These are phyloP conservation scores for Neurospora sp. DNA, from an alignment of 495 filamentous ascomycete genomes.

Conservation along the genomic window DNA sequence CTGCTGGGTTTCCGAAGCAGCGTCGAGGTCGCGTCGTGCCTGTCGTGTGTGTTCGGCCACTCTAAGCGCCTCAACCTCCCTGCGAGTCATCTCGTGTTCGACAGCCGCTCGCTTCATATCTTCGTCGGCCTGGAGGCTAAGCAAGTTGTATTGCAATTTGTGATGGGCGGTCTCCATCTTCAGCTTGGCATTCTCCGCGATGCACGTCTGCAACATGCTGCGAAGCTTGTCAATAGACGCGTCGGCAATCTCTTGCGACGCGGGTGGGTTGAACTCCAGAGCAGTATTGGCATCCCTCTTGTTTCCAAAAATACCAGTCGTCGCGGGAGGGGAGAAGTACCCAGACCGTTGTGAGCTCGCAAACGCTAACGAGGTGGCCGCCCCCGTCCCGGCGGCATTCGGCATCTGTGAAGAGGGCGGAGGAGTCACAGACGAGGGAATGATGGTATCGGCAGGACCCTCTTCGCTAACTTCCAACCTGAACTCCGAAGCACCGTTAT, in stretches of 20 bases:
- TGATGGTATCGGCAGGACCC: constrained; percentile 20
- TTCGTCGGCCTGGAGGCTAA: constrained; percentile 77
- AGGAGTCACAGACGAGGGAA: constrained; percentile 53
- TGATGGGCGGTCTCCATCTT: constrained; percentile 82
- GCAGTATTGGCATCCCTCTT: constrained; percentile 41
- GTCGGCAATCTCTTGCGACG: constrained; percentile 52
- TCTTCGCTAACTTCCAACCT: constrained; percentile 33
- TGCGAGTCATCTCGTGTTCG: constrained; percentile 83
- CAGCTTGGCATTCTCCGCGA: constrained; percentile 49
- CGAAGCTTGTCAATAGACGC: constrained; percentile 50
- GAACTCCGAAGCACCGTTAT: constrained; percentile 24
- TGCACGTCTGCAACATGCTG: constrained; percentile 36
- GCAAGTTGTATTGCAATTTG: constrained; percentile 81
- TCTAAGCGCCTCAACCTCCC: constrained; percentile 82
- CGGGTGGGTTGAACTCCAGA: constrained; percentile 46
- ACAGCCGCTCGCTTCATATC: constrained; percentile 80
- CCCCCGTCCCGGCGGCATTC: constrained; percentile 18
- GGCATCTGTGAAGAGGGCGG: constrained; percentile 64
- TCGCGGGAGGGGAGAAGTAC: constrained; percentile 48
- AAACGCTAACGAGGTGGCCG: constrained; percentile 30
- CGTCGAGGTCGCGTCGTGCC: constrained; percentile 32
- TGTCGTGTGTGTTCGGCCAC: constrained; percentile 43
- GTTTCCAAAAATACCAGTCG: constrained; percentile 32
- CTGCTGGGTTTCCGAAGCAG: constrained; percentile 28
- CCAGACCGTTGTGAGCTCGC: constrained; percentile 30